These are phyloP conservation scores for Podila clonocystis DNA, from an alignment of 192 early-diverging fungal genomes.

Conservation along the genomic window DNA sequence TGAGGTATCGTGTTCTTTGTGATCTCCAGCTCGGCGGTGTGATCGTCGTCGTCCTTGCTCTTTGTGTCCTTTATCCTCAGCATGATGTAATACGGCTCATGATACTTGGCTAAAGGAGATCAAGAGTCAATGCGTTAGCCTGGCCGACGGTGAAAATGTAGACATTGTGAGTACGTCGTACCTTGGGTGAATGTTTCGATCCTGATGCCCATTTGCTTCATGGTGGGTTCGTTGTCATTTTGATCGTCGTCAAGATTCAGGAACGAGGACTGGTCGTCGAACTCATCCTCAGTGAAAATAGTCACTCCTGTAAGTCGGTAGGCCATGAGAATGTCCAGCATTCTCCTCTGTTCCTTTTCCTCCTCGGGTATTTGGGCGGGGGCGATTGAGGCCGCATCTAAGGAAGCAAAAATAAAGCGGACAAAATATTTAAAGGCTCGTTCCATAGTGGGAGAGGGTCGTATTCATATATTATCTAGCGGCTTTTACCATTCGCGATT, in stretches of 20 bases:
- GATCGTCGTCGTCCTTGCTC: background rate
- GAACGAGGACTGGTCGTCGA: constrained; percentile 4
- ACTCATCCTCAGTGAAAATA: constrained; percentile 23
- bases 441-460: background rate
- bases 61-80: constrained; percentile 8
- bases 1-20: constrained; percentile 60
- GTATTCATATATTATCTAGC: background rate
- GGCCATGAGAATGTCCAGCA: constrained; percentile 40
- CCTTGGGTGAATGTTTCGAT: constrained; percentile 62
- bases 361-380: background rate
- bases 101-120: constrained; percentile 37
- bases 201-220: constrained; percentile 53
- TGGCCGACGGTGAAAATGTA: too few species aligned
- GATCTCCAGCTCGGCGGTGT: constrained; percentile 9
- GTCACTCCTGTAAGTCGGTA: constrained; percentile 47
- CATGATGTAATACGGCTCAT: constrained; percentile 61
- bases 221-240: constrained; percentile 5
- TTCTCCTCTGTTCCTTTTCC: constrained; percentile 31
- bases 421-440: background rate
- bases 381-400: constrained; percentile 3
- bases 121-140: background rate
- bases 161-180: constrained; percentile 10
- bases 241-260: constrained; percentile 1
- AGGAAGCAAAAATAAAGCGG: background rate
- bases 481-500: constrained; percentile 15